These are phyloP conservation scores for Fusarium coffeatum DNA, from an alignment of 2,329 filamentous ascomycete species.

Conservation along the genomic window DNA sequence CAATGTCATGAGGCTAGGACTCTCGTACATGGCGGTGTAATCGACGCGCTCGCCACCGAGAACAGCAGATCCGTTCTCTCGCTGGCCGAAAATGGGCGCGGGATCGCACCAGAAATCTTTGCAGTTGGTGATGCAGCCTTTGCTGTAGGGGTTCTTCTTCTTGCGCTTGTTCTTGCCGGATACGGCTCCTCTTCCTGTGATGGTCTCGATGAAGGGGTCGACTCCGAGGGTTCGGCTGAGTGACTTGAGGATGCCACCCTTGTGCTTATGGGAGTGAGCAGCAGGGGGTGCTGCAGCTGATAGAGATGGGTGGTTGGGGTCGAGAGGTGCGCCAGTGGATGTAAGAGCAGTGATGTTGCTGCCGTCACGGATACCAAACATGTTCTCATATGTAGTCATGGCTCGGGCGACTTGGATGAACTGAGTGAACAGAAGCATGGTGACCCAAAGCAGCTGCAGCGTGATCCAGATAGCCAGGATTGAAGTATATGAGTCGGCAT, in stretches of 20 bases:
- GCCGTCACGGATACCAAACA: constrained; percentile 78
- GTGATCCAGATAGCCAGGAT: constrained; percentile 82
- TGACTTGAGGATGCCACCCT: constrained; percentile 76
- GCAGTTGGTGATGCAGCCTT: constrained; percentile 88
- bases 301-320: constrained; percentile 72
- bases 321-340: constrained; percentile 79
- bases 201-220: constrained; percentile 93
- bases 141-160: constrained; percentile 84
- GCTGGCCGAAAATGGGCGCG: constrained; percentile 80
- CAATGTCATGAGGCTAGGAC: constrained; percentile 75
- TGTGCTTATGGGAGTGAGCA: constrained; percentile 64
- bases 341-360: constrained; percentile 78
- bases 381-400: constrained; percentile 96
- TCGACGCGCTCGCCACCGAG: constrained; percentile 84
- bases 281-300: constrained; percentile 59
- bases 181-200: constrained; percentile 82
- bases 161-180: constrained; percentile 64
- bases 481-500: constrained; percentile 86
- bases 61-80: constrained; percentile 78
- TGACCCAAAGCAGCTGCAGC: constrained; percentile 92
- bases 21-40: constrained; percentile 91
- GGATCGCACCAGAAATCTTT: constrained; percentile 97
- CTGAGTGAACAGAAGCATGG: constrained; percentile 96
- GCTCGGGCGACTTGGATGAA: constrained; percentile 91
- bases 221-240: constrained; percentile 90